phyloP scores from a whole-genome alignment of 306 rosid species.

The Begonia loranthoides region DNA sequence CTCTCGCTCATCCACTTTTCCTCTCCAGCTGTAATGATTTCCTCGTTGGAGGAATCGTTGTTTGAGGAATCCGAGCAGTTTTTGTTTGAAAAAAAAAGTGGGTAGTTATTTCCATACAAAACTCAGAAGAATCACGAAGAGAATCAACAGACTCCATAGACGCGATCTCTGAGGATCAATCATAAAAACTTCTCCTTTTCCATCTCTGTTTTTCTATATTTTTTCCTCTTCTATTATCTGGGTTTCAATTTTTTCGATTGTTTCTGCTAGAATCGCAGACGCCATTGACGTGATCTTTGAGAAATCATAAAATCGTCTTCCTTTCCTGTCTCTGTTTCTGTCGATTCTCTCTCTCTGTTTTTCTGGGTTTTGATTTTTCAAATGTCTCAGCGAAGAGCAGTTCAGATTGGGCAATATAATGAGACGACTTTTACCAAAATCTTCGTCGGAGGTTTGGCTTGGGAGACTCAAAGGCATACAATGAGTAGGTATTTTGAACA shows the following conservation, averaged over 20 bases:
- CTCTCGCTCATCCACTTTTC: conserved; percentile 9
- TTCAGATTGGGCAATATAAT: conserved; percentile 38
- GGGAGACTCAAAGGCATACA: conserved; percentile 92
- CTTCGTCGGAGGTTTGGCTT: conserved; percentile 95
- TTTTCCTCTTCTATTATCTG: too few species aligned
- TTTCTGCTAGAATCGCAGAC: too few species aligned
- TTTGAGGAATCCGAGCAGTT: conserved; percentile 46
- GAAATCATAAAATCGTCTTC: too few species aligned
- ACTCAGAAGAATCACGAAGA: conserved; percentile 23
- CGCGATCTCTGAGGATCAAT: too few species aligned
- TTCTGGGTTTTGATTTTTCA: too few species aligned
- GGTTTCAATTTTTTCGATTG: too few species aligned
- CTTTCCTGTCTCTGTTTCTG: background rate
- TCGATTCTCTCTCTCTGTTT: too few species aligned
- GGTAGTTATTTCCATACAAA: conserved; percentile 15
- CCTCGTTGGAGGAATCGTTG: conserved; percentile 49
- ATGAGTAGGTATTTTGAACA: conserved; percentile 85
- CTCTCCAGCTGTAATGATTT: conserved; percentile 41
- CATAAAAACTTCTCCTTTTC: too few species aligned
- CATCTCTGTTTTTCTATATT: conserved; percentile 13
- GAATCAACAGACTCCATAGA: conserved; percentile 20
- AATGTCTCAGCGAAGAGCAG: conserved; percentile 67
- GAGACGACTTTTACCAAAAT: conserved; percentile 86
- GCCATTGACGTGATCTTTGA: too few species aligned
- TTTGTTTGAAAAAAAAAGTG: conserved; percentile 20